Percentiles rank a stretch among this genome's conserved stretches.
phyloP scores from a whole-genome alignment of 805 yeast genomes.

The Schwanniomyces occidentalis region DNA sequence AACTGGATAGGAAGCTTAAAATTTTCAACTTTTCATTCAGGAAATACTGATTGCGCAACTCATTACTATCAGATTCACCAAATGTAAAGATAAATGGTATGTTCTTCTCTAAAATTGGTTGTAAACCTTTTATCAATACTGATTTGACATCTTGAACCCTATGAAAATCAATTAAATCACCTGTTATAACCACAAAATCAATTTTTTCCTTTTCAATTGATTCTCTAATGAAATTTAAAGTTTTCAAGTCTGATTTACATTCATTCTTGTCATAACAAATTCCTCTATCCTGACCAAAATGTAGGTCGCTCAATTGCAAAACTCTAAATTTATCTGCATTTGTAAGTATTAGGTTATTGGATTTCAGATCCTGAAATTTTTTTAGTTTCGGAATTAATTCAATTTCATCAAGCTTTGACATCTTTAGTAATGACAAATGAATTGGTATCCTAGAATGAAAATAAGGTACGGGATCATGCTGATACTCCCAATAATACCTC shows the following conservation, averaged over 20 bases:
- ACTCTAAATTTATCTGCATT: slow-evolving; percentile 26
- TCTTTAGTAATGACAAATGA: slow-evolving; percentile 21
- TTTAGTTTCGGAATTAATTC: slow-evolving; percentile 3
- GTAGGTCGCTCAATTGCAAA: slow-evolving; percentile 41
- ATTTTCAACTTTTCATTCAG: slow-evolving; percentile 14
- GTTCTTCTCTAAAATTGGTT: slow-evolving; percentile 30
- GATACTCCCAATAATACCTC: slow-evolving; percentile 23
- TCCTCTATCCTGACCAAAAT: slow-evolving; percentile 34
- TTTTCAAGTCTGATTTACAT: slow-evolving; percentile 29
- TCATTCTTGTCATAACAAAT: slow-evolving; percentile 14
- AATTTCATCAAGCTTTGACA: slow-evolving; percentile 15
- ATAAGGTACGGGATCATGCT: slow-evolving; percentile 14
- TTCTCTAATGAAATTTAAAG: slow-evolving; percentile 29
- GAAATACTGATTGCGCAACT: slow-evolving; percentile 5
- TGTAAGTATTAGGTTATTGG: slow-evolving; percentile 15
- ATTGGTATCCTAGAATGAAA: slow-evolving; percentile 14
- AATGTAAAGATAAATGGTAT: slow-evolving; percentile 38
- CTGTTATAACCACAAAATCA: slow-evolving; percentile 39
- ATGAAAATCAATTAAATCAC: slow-evolving; percentile 36
- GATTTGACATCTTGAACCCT: slow-evolving; percentile 28
- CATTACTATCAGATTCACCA: slow-evolving; percentile 34
- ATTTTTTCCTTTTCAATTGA: slow-evolving; percentile 29
- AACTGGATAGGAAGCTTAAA: slow-evolving; percentile 28
- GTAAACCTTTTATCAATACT: slow-evolving; percentile 29
- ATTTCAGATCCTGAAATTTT: slow-evolving; percentile 15